Evolutionary conservation across 202 grass and related monocot species (phyloP).

Genomic region (Digitaria exilis): DNA sequence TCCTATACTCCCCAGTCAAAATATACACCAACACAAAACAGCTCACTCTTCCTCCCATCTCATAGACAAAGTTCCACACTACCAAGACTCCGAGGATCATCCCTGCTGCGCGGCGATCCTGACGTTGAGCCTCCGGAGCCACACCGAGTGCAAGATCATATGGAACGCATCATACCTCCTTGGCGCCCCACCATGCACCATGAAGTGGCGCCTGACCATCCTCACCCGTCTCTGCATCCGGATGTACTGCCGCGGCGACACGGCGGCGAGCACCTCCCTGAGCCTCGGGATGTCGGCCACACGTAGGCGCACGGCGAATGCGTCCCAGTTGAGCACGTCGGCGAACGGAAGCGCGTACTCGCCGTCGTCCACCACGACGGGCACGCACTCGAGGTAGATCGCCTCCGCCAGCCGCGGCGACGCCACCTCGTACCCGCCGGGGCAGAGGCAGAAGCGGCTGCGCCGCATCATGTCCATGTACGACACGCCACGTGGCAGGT

Average conservation of each 20-base stretch:
- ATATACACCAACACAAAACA: neutral
- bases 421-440: constrained; percentile 85
- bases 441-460: constrained; percentile 80
- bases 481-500: constrained; percentile 59
- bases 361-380: constrained; percentile 64
- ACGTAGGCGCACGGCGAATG: constrained; percentile 60
- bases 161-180: constrained; percentile 67
- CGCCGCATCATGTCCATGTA: constrained; percentile 75
- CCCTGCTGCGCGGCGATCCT: constrained; percentile 13
- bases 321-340: constrained; percentile 73
- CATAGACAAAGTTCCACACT: neutral
- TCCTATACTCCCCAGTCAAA: neutral
- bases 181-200: constrained; percentile 47
- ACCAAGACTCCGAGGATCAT: neutral
- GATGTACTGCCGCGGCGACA: constrained; percentile 70
- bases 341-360: constrained; percentile 72
- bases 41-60: neutral
- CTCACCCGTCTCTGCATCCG: constrained; percentile 63
- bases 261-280: constrained; percentile 48
- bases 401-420: constrained; percentile 80
- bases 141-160: constrained; percentile 80
- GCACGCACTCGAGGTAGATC: constrained; percentile 79
- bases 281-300: constrained; percentile 62
- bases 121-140: constrained; percentile 77
- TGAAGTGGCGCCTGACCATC: constrained; percentile 57